Evolutionary conservation across 2,329 filamentous ascomycete genomes (phyloP), one percentile per base, ranked within the genome.

Genomic region (Phoma sp.): DNA sequence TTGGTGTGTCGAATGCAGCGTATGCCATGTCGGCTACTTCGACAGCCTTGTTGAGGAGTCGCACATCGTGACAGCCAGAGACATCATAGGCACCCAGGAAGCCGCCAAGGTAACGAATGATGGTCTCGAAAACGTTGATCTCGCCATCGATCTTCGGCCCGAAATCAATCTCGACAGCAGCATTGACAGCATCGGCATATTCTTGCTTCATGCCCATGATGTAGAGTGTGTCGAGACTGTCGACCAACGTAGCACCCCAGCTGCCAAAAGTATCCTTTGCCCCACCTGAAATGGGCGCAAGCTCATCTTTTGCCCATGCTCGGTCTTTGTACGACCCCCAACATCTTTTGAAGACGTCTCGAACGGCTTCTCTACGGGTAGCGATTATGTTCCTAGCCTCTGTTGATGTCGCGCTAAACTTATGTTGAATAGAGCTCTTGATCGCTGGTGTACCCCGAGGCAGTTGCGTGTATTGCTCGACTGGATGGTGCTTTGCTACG

Each of bases 171-270:
- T 73, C 48, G 62, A 80, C 75, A 9, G 84, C 80, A 1, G 82
- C 83, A 39, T 77, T 73, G 2, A 88, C 82, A 1, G 86, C 86
- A 59, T 83, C 77, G 25, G 82, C 77, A 64, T 89, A 90, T 48
- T 89, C 86, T 1, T 81, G 75, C 52, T 79, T 80, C 67, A 89
- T 62, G 13, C 81, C 86, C 82, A 89, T 85, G 59, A 90, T 86
- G 86, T 86, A 89, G 11, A 90, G 77, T 13, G 84, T 85, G 67
- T 89, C 87, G 42, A 88, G 78, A 5, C 83, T 59, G 76, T 96
- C 91, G 4, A 96, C 89, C 51, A 96, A 72, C 0, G 91, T 93
- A 11, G 91, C 91, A 8, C 89, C 90, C 91, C 91, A 96, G 40
- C 90, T 91, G 69, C 90, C 93, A 75, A 96, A 96, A 0, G 91